These are phyloP conservation scores for Gossypium longicalyx DNA, from an alignment of 345 rosid genomes.

Conservation along the genomic window DNA sequence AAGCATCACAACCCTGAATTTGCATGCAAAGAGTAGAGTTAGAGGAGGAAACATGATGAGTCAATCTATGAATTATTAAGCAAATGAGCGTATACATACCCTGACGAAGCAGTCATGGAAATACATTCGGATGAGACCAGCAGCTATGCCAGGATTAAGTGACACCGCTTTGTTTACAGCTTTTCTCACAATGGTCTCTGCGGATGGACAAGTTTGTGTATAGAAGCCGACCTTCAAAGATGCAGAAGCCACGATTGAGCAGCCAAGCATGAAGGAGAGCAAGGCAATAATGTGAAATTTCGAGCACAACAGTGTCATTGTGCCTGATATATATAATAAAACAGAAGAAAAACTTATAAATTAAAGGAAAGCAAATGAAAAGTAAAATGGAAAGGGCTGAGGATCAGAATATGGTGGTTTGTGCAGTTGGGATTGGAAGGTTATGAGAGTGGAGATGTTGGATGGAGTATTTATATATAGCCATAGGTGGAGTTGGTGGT, in stretches of 20 bases:
- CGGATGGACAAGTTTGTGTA: slow-evolving; percentile 20
- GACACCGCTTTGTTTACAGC: slow-evolving; percentile 22
- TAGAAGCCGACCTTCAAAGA: slow-evolving; percentile 26
- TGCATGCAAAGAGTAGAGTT: neutral
- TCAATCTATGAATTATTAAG: neutral
- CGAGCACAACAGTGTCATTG: neutral
- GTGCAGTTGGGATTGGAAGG: neutral
- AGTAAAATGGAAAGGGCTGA: neutral
- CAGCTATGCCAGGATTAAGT: slow-evolving; percentile 24
- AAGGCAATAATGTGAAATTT: neutral
- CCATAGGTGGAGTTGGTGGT: neutral
- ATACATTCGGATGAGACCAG: slow-evolving; percentile 36
- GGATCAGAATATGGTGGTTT: neutral
- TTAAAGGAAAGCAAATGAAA: neutral
- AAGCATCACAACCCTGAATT: slow-evolving; percentile 24
- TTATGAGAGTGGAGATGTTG: neutral
- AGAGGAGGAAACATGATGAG: neutral
- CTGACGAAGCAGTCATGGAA: slow-evolving; percentile 21
- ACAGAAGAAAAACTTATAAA: neutral
- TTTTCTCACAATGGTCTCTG: slow-evolving; percentile 23
- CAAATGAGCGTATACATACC: slow-evolving; percentile 5
- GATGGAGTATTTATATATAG: neutral
- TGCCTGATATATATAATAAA: too few species aligned
- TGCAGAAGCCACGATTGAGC: neutral
- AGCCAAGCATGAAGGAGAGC: neutral